A percentile compares a stretch with the other conserved stretches of the same genome.
Conservation (phyloP, 1,139 yeast species). For the Spathaspora sp. region DNA sequence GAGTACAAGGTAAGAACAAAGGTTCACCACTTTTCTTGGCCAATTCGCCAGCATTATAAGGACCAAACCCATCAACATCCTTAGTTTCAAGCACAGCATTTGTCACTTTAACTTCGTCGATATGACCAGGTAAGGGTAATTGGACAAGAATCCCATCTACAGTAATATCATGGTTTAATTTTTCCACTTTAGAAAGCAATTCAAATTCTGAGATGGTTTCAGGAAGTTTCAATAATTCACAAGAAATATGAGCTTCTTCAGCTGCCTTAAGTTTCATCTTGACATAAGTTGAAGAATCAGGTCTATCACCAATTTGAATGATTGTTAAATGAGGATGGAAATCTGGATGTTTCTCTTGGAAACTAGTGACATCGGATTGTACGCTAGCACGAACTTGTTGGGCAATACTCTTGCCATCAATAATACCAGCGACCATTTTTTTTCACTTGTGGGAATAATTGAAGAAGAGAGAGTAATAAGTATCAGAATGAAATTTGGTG, state of each 20-base stretch:
- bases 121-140: conserved; percentile 82
- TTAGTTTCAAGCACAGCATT: conserved; percentile 72
- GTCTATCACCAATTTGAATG: conserved; percentile 87
- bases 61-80: conserved; percentile 97
- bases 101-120: conserved; percentile 78
- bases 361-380: conserved; percentile 52
- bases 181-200: conserved; percentile 57
- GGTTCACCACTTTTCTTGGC: conserved; percentile 89
- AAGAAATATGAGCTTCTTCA: conserved; percentile 72
- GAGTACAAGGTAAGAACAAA: conserved; percentile 89
- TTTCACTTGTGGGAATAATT: neutral
- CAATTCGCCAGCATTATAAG: conserved; percentile 86
- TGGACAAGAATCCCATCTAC: conserved; percentile 93
- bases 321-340: conserved; percentile 81
- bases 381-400: conserved; percentile 49
- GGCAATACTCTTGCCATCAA: conserved; percentile 76
- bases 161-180: conserved; percentile 61
- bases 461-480: conserved; percentile 3
- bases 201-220: conserved; percentile 59
- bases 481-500: conserved; percentile 1
- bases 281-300: conserved; percentile 92
- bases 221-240: conserved; percentile 66
- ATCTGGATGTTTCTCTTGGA: conserved; percentile 54
- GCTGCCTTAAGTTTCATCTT: conserved; percentile 95
- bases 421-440: conserved; percentile 36